Percentiles rank a stretch among this genome's conserved stretches.
These are phyloP conservation scores for Tirmania nivea DNA, from an alignment of 495 filamentous ascomycete genomes.

Conservation along the genomic window DNA sequence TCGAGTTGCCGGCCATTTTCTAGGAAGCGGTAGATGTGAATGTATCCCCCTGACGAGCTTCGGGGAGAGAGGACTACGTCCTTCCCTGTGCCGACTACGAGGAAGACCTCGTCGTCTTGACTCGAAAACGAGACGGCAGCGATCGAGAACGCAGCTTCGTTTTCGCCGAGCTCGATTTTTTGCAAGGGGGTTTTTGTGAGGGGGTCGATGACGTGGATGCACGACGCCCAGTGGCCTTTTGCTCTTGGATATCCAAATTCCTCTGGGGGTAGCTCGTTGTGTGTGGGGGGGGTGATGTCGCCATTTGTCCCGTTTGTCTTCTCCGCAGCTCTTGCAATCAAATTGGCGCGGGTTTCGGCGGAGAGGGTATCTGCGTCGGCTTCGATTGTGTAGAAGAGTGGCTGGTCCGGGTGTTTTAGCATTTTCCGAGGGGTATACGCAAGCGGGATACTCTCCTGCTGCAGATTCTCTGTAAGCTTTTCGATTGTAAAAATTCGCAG, in stretches of 20 bases:
- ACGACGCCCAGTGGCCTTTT: conserved; percentile 78
- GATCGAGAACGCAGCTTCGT: conserved; percentile 78
- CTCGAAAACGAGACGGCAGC: conserved; percentile 64
- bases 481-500: conserved; percentile 79
- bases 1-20: conserved; percentile 69
- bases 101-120: conserved; percentile 71
- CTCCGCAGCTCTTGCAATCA: conserved; percentile 41
- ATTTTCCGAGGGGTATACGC: conserved; percentile 76
- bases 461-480: conserved; percentile 61
- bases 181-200: conserved; percentile 50
- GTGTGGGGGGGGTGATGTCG: not conserved
- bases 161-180: conserved; percentile 61
- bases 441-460: conserved; percentile 74
- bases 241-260: conserved; percentile 80
- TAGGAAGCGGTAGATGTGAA: conserved; percentile 83
- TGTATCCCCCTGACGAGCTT: conserved; percentile 53
- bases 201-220: conserved; percentile 77
- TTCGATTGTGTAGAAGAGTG: conserved; percentile 82
- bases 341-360: conserved; percentile 41
- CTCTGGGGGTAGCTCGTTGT: conserved; percentile 39
- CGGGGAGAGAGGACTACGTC: conserved; percentile 61
- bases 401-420: conserved; percentile 66
- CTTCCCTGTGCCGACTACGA: conserved; percentile 83
- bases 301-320: conserved; percentile 47
- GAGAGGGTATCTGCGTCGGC: conserved; percentile 77